Percentiles rank a stretch among this genome's conserved stretches.
Conservation (phyloP, 2,329 filamentous ascomycete genomes). For the Aspergillus fumigatus region DNA sequence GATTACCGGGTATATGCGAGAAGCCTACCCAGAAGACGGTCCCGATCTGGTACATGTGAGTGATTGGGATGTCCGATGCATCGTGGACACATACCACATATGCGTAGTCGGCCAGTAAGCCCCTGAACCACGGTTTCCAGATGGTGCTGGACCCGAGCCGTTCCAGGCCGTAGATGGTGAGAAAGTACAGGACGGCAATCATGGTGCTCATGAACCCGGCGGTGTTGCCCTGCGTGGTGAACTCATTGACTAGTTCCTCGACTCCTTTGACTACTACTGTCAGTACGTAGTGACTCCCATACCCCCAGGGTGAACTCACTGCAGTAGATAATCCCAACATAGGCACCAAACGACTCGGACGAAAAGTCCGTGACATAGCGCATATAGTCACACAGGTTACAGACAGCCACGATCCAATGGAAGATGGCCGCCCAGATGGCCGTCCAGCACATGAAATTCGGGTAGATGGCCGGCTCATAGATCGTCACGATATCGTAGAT, state of each 20-base stretch:
- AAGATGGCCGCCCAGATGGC: slow-evolving; percentile 55
- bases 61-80: too few relatives aligned
- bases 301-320: slow-evolving; percentile 25
- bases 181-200: slow-evolving; percentile 51
- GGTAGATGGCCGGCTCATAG: slow-evolving; percentile 49
- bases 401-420: slow-evolving; percentile 52
- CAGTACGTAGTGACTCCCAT: background rate
- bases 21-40: slow-evolving; percentile 80
- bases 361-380: slow-evolving; percentile 56
- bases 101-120: slow-evolving; percentile 50
- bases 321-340: slow-evolving; percentile 55
- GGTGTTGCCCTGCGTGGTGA: slow-evolving; percentile 35
- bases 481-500: slow-evolving; percentile 53
- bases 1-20: slow-evolving; percentile 71
- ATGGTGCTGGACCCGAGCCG: slow-evolving; percentile 47
- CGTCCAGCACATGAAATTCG: slow-evolving; percentile 53
- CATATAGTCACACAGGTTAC: slow-evolving; percentile 55
- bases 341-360: slow-evolving; percentile 50
- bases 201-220: slow-evolving; percentile 48
- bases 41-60: slow-evolving; percentile 32
- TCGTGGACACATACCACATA: slow-evolving; percentile 38
- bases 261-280: slow-evolving; percentile 50
- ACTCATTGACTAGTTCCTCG: slow-evolving; percentile 52
- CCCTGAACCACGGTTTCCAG: slow-evolving; percentile 42
- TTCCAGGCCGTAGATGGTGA: slow-evolving; percentile 48